Evolutionary conservation across 2,329 filamentous ascomycete species (phyloP).

Genomic region (Trichoderma brevicompactum): DNA sequence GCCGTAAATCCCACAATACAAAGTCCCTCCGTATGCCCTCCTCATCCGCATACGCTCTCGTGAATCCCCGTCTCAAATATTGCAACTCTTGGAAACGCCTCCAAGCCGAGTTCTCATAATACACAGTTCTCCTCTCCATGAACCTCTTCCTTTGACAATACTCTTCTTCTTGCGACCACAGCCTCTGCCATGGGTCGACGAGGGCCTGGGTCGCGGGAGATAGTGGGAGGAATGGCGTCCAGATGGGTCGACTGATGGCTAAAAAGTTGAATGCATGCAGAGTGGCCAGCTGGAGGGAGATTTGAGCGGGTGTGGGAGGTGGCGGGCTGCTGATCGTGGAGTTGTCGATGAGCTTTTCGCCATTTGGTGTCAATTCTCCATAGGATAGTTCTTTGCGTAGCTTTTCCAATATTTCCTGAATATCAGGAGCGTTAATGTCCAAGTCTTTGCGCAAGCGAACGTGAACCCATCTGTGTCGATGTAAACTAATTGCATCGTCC

Average conservation of each 20-base stretch:
- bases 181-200: conserved; percentile 31
- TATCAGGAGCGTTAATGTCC: conserved; percentile 24
- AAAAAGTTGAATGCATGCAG: conserved; percentile 37
- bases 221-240: conserved; percentile 33
- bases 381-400: not conserved
- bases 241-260: conserved; percentile 33
- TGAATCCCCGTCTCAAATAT: conserved; percentile 32
- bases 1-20: conserved; percentile 28
- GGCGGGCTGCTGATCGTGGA: not conserved
- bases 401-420: conserved; percentile 24
- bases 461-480: conserved; percentile 17
- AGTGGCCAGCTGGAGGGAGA: conserved; percentile 34
- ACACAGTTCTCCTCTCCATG: conserved; percentile 29
- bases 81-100: conserved; percentile 31
- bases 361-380: no score
- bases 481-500: conserved; percentile 5
- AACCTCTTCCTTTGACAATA: conserved; percentile 11
- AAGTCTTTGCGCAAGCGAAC: conserved; percentile 8
- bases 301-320: not conserved
- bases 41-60: conserved; percentile 31
- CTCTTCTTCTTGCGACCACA: conserved; percentile 26
- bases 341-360: not conserved
- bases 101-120: conserved; percentile 28
- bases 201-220: conserved; percentile 25
- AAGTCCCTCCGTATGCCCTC: conserved; percentile 30